A percentile compares a stretch with the other conserved stretches of the same genome.
Conservation (phyloP, 257 asterid genomes). For the Solanum virginianum region DNA sequence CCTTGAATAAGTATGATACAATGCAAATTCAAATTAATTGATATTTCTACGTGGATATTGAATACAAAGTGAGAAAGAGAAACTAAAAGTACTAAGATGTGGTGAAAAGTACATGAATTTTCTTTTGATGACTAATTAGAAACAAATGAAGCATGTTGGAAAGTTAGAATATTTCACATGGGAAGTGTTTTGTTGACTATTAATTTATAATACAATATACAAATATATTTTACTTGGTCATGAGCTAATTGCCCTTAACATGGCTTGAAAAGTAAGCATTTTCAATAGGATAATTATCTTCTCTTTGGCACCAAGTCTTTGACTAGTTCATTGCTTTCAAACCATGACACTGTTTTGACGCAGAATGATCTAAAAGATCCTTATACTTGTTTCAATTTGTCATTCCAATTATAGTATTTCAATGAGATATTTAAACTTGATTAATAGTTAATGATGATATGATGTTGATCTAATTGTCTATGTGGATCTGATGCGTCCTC, state of each 20-base stretch:
- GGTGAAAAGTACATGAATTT: neutral
- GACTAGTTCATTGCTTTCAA: neutral
- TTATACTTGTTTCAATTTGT: neutral
- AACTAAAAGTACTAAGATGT: neutral
- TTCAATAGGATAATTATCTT: neutral
- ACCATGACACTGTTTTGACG: neutral
- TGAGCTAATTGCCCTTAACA: neutral
- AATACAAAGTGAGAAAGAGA: neutral
- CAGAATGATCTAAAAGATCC: neutral
- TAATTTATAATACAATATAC: neutral
- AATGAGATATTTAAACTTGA: neutral
- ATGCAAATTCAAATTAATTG: fast-evolving
- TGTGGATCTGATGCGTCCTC: neutral
- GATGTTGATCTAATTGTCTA: neutral
- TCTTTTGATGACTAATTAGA: neutral
- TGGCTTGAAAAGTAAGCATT: neutral
- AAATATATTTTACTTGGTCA: neutral
- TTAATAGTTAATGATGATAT: neutral
- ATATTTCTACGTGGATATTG: neutral
- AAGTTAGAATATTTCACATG: neutral
- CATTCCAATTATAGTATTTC: neutral
- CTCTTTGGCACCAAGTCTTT: neutral
- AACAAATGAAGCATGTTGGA: neutral
- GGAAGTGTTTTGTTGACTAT: neutral
- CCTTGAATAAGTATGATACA: fast-evolving